Conservation (phyloP, 1,139 yeast genomes). For the Yamadazyma sp. region DNA sequence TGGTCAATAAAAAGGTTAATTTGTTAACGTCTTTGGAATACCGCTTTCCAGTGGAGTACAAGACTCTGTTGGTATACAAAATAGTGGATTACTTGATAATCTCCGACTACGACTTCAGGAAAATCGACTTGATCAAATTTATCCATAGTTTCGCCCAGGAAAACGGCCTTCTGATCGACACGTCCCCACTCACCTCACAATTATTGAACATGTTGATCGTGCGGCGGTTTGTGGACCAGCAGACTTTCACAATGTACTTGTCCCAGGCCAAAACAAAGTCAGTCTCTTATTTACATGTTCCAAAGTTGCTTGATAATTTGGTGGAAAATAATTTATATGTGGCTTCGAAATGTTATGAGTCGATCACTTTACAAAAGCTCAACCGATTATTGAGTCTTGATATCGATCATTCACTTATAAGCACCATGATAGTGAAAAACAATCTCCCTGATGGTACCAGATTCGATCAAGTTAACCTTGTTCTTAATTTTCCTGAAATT, state of each 20-base stretch:
- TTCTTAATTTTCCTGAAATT: constrained; percentile 26
- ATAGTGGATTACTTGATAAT: constrained; percentile 31
- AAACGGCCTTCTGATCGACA: constrained; percentile 6
- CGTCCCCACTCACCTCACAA: constrained; percentile 4
- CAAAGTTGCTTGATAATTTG: constrained; percentile 23
- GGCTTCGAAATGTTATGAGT: constrained; percentile 29
- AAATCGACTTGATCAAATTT: constrained; percentile 27
- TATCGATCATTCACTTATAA: constrained; percentile 26
- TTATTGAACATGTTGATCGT: constrained; percentile 10
- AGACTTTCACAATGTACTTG: constrained; percentile 20
- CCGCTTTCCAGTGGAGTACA: constrained; percentile 6
- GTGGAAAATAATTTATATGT: constrained; percentile 33
- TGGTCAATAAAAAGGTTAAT: constrained; percentile 40
- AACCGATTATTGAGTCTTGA: constrained; percentile 16
- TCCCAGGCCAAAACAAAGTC: constrained; percentile 12
- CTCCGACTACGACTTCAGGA: constrained; percentile 36
- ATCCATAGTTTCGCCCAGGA: constrained; percentile 16
- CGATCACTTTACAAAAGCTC: constrained; percentile 22
- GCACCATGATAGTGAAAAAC: constrained; percentile 34
- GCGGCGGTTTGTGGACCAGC: constrained; percentile 20
- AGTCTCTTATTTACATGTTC: constrained; percentile 15
- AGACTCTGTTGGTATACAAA: constrained; percentile 20
- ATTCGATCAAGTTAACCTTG: constrained; percentile 33
- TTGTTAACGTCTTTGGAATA: constrained; percentile 16
- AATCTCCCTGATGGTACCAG: constrained; percentile 31